Conservation (phyloP, 2,329 filamentous ascomycete genomes). For the Lecanicillium sp. region DNA sequence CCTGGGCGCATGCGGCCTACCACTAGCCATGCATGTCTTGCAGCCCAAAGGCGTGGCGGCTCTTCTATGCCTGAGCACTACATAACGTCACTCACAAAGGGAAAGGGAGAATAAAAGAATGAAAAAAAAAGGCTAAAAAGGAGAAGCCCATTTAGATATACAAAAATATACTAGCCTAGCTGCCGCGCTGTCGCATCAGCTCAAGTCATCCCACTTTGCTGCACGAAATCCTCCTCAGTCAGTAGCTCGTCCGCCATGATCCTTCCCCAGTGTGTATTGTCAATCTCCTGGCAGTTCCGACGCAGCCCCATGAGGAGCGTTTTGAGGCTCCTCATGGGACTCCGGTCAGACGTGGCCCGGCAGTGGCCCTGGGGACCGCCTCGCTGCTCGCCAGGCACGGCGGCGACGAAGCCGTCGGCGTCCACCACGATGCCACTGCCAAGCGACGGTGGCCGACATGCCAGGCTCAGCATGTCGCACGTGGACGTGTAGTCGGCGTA, state of each 20-base stretch:
- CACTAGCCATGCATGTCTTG: not conserved
- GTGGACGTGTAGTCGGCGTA: conserved; percentile 48
- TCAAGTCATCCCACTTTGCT: not conserved
- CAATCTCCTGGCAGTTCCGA: not conserved
- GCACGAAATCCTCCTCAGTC: not conserved
- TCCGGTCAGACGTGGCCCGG: not conserved
- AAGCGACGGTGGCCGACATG: conserved; percentile 22
- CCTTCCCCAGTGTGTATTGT: not conserved
- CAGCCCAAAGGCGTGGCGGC: not conserved
- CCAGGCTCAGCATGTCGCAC: conserved; percentile 48
- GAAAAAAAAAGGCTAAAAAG: not conserved
- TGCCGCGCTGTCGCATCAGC: not conserved
- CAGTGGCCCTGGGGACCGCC: not conserved
- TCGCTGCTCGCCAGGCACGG: not conserved
- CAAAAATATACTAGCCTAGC: not conserved
- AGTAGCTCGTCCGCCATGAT: not conserved
- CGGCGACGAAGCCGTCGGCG: conserved; percentile 29
- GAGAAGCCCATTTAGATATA: not conserved
- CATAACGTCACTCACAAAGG: not conserved
- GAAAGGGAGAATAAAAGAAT: not conserved
- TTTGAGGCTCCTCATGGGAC: not conserved
- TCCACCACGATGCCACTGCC: conserved; percentile 17
- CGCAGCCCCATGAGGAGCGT: not conserved
- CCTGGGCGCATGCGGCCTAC: not conserved
- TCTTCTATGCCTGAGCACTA: not conserved